Conservation (phyloP, 2,329 filamentous ascomycete species). For the Ophiostoma himal-ulmi region DNA sequence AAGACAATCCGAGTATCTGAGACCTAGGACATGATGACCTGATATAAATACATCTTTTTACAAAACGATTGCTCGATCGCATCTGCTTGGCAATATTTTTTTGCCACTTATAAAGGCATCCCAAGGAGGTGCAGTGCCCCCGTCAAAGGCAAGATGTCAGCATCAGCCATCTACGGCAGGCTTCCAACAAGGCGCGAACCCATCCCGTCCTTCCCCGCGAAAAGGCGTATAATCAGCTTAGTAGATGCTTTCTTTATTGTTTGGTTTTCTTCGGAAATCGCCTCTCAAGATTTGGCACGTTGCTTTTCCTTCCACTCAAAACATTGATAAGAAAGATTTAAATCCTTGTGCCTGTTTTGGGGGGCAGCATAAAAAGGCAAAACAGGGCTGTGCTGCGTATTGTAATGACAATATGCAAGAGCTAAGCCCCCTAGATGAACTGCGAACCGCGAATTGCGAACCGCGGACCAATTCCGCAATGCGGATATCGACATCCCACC, state of each 20-base stretch:
- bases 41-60: neutral
- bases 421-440: neutral
- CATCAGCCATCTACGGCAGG: neutral
- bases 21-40: neutral
- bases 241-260: neutral
- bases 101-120: neutral
- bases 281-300: neutral
- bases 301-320: neutral
- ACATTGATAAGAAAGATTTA: neutral
- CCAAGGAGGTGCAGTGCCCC: too few species aligned
- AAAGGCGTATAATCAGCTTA: neutral
- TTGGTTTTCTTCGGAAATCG: neutral
- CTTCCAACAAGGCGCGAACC: neutral
- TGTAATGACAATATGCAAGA: neutral
- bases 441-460: neutral
- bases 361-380: neutral
- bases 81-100: neutral
- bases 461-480: neutral
- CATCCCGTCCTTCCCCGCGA: neutral
- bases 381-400: neutral
- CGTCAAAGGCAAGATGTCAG: neutral
- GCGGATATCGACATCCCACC: neutral
- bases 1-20: neutral
- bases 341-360: neutral
- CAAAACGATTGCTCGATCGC: neutral